Evolutionary conservation across 805 yeast species (phyloP), one percentile per base, ranked within the genome.

Genomic region (Pichia exigua): DNA sequence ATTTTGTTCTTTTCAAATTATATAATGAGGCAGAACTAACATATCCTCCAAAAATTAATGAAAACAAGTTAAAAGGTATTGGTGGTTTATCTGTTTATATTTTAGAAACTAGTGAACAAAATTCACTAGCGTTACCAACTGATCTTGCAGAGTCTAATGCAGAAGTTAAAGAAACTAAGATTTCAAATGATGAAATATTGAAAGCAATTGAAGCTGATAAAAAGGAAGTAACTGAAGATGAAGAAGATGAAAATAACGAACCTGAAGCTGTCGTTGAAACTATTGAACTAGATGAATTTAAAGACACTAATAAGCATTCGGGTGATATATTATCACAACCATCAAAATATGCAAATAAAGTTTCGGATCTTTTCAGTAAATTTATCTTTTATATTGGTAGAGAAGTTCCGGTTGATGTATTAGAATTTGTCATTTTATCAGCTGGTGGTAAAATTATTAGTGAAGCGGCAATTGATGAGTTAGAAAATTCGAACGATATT

Each of bases 331-430:
- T 91, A 61, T 71, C 72, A 46, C 97, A 91, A 71, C 98, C 90
- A 54, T 69, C 76, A 17, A 71, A 76, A 60, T 73, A 65, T 53
- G 79, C 77, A 21, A 79, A 85, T 46, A 77, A 84, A 45, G 71
- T 78, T n/a, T 76, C 88, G 13, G 73, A 75, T 39, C 71, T 94
- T 47, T 87, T 92, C 63, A 74, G 84, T 44, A 78, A 79, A 51
- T 86, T 90, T 66, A 79, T 85, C 5, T 92, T 94, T 69, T 94
- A 72, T 65, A 79, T 94, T 52, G 96, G 97, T 50, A 86, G 99
- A 70, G 99, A 94, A 73, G 98, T 94, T 42, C 88, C 98, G 26
- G 73, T 91, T 56, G 98, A 94, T 61, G 80, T 90, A 58, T 73
- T 92, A 58, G 98, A 94, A 72, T 87, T 94, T 66, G 76, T 90